Evolutionary conservation across 108 stramenopile species (phyloP).

Genomic region (Craspedostauros australis): DNA sequence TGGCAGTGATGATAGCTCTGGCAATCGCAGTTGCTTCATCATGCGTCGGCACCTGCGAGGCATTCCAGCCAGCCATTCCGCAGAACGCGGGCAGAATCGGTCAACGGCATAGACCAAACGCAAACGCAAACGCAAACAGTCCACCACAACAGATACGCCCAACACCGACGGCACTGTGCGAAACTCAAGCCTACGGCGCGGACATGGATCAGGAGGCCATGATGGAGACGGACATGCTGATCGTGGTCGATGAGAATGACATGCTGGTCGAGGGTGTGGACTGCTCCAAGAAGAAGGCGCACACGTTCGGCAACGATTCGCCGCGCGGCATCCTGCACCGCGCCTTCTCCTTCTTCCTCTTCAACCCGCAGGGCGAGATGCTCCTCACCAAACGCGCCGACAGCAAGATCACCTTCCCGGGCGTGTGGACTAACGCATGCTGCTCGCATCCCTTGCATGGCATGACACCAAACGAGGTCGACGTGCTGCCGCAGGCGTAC

Average conservation of each 20-base stretch:
- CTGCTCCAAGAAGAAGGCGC: conserved; percentile 33
- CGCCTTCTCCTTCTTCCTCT: conserved; percentile 82
- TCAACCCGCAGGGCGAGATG: conserved; percentile 58
- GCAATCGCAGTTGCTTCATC: too few relatives aligned
- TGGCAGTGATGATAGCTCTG: too few relatives aligned
- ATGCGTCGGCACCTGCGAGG: too few relatives aligned
- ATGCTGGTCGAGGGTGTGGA: conserved; percentile 5
- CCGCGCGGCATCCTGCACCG: conserved; percentile 60
- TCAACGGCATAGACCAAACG: too few relatives aligned
- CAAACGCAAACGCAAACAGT: too few relatives aligned
- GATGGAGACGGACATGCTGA: conserved; percentile 45
- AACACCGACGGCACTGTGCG: too few relatives aligned
- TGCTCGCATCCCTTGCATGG: conserved; percentile 73
- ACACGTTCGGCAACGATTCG: conserved; percentile 20
- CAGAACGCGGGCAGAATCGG: too few relatives aligned
- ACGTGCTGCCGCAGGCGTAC: conserved; percentile 21
- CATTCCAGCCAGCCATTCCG: too few relatives aligned
- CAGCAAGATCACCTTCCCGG: conserved; percentile 79
- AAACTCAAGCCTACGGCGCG: conserved; percentile 27
- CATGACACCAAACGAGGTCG: conserved; percentile 42
- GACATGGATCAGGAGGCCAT: conserved; percentile 50
- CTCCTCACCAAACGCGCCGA: conserved; percentile 59
- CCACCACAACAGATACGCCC: too few relatives aligned
- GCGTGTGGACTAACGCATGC: conserved; percentile 86
- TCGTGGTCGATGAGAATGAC: conserved; percentile 32